A percentile compares a stretch with the other conserved stretches of the same genome.
Conservation (phyloP, 164 flowering plant genomes). For the Vitis amurensis region DNA sequence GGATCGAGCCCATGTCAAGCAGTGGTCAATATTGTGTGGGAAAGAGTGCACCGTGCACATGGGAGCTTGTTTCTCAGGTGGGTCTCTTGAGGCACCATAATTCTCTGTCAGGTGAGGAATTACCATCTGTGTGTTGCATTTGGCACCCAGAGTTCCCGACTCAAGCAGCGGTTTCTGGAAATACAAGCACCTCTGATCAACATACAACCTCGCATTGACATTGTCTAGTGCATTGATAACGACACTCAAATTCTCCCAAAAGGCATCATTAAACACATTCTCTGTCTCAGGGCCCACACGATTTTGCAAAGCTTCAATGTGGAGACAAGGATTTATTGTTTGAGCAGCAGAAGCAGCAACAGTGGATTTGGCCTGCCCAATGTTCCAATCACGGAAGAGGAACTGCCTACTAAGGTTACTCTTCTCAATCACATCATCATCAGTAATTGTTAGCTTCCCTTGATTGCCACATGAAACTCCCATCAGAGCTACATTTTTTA, state of each 20-base stretch:
- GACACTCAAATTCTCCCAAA: constrained; percentile 75
- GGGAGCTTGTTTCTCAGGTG: constrained; percentile 93
- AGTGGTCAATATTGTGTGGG: constrained; percentile 91
- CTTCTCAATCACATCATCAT: constrained; percentile 94
- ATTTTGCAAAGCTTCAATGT: constrained; percentile 78
- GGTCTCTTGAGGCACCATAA: constrained; percentile 91
- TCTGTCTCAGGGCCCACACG: constrained; percentile 82
- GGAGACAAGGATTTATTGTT: constrained; percentile 53
- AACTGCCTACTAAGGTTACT: constrained; percentile 92
- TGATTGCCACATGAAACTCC: constrained; percentile 64
- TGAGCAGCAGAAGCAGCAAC: constrained; percentile 85
- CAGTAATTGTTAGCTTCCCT: constrained; percentile 77
- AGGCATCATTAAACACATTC: constrained; percentile 76
- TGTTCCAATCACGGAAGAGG: constrained; percentile 92
- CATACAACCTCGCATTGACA: constrained; percentile 81
- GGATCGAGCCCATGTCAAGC: constrained; percentile 93
- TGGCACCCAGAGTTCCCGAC: constrained; percentile 88
- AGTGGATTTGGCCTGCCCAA: constrained; percentile 91
- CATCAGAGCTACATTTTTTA: constrained; percentile 83
- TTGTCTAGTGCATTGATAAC: constrained; percentile 84
- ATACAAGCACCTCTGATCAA: constrained; percentile 84
- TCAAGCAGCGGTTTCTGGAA: constrained; percentile 90
- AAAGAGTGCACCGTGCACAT: constrained; percentile 96
- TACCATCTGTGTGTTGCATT: constrained; percentile 94
- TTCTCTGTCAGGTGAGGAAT: constrained; percentile 87